Evolutionary conservation across 73 alveolate species (phyloP).

Genomic region (Paramecium sexaurelia): DNA sequence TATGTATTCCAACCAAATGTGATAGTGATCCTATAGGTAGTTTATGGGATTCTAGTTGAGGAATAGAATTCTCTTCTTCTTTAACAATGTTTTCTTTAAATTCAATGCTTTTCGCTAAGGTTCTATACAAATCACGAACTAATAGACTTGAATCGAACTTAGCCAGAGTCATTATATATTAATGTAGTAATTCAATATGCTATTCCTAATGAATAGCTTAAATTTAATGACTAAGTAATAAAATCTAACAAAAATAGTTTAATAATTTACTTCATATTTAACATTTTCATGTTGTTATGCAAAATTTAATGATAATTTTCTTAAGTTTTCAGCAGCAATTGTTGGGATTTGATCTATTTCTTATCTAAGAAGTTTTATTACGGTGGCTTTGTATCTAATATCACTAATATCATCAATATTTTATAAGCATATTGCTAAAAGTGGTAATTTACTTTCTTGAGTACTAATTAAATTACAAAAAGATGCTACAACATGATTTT

Average conservation of each 20-base stretch:
- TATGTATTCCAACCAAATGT: background rate
- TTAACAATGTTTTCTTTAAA: background rate
- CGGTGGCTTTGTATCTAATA: slow-evolving; percentile 31
- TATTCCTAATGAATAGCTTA: background rate
- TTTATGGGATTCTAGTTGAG: background rate
- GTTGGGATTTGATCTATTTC: slow-evolving; percentile 28
- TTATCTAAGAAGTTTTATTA: background rate
- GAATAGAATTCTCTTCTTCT: background rate
- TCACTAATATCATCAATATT: slow-evolving; percentile 42
- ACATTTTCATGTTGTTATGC: background rate
- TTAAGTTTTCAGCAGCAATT: slow-evolving; percentile 43
- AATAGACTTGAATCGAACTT: background rate
- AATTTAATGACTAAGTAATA: background rate
- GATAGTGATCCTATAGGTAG: background rate
- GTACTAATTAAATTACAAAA: slow-evolving; percentile 39
- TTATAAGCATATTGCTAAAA: background rate
- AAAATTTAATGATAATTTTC: slow-evolving; percentile 17
- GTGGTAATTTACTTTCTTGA: background rate
- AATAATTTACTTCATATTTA: slow-evolving; percentile 16
- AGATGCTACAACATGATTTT: slow-evolving; percentile 40
- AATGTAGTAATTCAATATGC: background rate
- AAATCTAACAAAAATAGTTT: background rate
- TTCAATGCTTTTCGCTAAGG: background rate
- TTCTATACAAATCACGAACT: slow-evolving; percentile 14
- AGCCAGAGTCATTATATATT: background rate